phyloP scores from a whole-genome alignment of 176 grass and related monocot genomes.

The Tillandsia leiboldiana region DNA sequence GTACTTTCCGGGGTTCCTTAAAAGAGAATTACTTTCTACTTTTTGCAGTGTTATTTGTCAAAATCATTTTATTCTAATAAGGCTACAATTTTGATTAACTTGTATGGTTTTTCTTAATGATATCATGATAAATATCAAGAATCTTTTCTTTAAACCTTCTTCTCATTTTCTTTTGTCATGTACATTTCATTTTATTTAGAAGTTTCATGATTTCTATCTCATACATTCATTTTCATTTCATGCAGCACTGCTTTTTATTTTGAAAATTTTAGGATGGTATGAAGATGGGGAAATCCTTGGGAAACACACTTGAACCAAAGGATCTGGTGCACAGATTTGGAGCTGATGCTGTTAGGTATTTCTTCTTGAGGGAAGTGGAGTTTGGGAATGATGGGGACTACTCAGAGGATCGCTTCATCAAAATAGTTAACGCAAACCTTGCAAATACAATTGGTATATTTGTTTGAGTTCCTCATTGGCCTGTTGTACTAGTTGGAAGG shows the following conservation, averaged over 20 bases:
- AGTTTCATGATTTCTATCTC: slow-evolving; percentile 16
- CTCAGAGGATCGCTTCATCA: slow-evolving; percentile 91
- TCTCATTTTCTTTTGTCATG: background rate
- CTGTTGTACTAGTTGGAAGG: no score
- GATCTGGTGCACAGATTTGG: slow-evolving; percentile 82
- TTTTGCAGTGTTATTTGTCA: no score
- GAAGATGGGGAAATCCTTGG: slow-evolving; percentile 99
- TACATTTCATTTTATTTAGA: background rate
- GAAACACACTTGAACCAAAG: slow-evolving; percentile 93
- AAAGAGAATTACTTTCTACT: background rate
- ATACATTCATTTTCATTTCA: slow-evolving; percentile 36
- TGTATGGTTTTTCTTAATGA: background rate
- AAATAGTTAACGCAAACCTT: slow-evolving; percentile 95
- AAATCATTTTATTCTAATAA: no score
- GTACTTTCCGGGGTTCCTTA: background rate
- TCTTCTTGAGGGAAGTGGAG: slow-evolving; percentile 95
- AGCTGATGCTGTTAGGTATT: slow-evolving; percentile 83
- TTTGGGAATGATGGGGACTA: slow-evolving; percentile 94
- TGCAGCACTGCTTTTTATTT: slow-evolving; percentile 38
- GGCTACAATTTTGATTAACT: background rate
- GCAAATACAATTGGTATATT: slow-evolving; percentile 83
- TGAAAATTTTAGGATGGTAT: slow-evolving; percentile 90
- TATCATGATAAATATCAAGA: background rate
- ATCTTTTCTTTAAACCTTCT: background rate
- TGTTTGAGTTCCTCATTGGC: background rate